A percentile compares a stretch with the other conserved stretches of the same genome.
These are phyloP conservation scores for Entonaema liquescens DNA, from an alignment of 495 filamentous ascomycete genomes.

Conservation along the genomic window DNA sequence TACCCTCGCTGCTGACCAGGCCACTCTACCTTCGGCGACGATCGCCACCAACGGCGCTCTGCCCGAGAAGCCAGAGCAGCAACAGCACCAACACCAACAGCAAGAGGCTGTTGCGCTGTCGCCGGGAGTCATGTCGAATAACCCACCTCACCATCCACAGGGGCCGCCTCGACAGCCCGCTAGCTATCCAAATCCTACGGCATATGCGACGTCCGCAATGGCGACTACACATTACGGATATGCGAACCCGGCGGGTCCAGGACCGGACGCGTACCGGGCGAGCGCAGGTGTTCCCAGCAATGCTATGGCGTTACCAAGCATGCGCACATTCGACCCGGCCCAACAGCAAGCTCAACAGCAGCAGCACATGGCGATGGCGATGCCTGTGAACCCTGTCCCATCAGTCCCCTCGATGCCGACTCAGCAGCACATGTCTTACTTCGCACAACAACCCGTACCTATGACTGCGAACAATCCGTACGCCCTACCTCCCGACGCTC, in stretches of 20 bases:
- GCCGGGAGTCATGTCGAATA: constrained; percentile 57
- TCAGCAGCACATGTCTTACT: constrained; percentile 49
- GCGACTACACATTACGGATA: constrained; percentile 64
- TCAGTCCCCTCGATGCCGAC: constrained; percentile 43
- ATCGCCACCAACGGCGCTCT: constrained; percentile 31
- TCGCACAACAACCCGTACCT: constrained; percentile 48
- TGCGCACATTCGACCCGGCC: constrained; percentile 65
- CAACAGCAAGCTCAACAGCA: constrained; percentile 57
- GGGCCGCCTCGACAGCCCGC: constrained; percentile 58
- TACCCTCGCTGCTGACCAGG: constrained; percentile 26
- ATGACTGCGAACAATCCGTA: constrained; percentile 56
- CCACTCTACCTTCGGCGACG: constrained; percentile 26
- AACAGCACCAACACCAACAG: constrained; percentile 23
- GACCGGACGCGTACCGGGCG: constrained; percentile 61
- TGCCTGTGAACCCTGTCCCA: constrained; percentile 44
- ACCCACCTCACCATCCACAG: constrained; percentile 54
- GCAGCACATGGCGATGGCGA: constrained; percentile 49
- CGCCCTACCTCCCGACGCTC: constrained; percentile 54
- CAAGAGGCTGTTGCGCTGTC: constrained; percentile 45
- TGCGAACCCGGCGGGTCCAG: constrained; percentile 52
- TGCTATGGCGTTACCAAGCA: constrained; percentile 71
- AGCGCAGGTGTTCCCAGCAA: constrained; percentile 58
- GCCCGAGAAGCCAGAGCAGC: constrained; percentile 20
- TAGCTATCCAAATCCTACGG: constrained; percentile 64
- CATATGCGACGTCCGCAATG: constrained; percentile 61